Evolutionary conservation across 164 flowering plant genomes (phyloP).

Genomic region (Piper longum): DNA sequence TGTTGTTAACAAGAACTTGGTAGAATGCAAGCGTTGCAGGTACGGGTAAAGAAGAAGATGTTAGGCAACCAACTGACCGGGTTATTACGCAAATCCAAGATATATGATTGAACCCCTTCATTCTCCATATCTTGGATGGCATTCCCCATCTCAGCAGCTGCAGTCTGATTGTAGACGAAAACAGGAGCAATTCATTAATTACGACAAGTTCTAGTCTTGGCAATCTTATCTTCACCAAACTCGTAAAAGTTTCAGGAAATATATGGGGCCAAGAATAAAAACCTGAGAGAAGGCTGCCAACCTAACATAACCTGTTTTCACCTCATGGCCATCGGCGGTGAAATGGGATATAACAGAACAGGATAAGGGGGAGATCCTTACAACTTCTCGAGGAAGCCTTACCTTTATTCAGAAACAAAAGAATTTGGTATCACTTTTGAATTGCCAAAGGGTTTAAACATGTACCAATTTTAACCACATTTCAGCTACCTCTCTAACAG

Average conservation of each 20-base stretch:
- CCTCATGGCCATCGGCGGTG: conserved; percentile 61
- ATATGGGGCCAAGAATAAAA: background rate
- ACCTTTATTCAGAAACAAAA: conserved; percentile 38
- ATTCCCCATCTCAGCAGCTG: conserved; percentile 78
- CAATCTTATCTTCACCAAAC: background rate
- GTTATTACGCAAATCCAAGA: conserved; percentile 82
- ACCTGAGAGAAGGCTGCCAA: conserved; percentile 90
- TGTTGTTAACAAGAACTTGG: too few species aligned
- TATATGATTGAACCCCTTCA: conserved; percentile 80
- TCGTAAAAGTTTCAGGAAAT: background rate
- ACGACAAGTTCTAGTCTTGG: background rate
- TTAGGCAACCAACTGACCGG: conserved; percentile 33
- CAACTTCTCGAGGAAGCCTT: conserved; percentile 65
- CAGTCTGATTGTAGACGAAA: conserved; percentile 36
- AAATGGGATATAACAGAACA: conserved; percentile 69
- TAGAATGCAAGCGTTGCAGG: too few species aligned
- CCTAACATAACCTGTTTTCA: conserved; percentile 82
- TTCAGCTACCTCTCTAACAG: conserved; percentile 57
- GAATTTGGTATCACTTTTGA: background rate
- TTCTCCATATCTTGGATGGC: conserved; percentile 67
- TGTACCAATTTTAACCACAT: background rate
- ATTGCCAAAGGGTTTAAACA: background rate
- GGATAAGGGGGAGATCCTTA: conserved; percentile 69
- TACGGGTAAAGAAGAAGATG: background rate
- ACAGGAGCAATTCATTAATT: background rate